Evolutionary conservation across 306 rosid species (phyloP), one percentile per base, ranked within the genome.

Genomic region (Cicer judaicum): DNA sequence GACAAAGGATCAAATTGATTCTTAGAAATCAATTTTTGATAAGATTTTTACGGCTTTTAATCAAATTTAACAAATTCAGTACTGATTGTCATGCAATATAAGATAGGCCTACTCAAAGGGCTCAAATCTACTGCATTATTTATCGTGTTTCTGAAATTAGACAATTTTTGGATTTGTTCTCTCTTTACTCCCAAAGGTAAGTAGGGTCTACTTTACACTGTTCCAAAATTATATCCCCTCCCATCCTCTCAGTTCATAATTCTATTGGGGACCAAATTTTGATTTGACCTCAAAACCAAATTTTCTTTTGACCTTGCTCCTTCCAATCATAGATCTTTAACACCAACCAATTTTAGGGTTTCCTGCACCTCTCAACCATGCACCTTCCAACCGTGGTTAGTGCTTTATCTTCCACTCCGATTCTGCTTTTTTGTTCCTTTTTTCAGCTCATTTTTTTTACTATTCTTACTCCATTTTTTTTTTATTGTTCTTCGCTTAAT

Each of bases 211-310:
- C 5, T 39, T 7, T 24, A 24, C 24, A 66, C 49, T 40, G 57
- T 49, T 49, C 41, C 48, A 34, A 62, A 48, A 6, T 54, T 50
- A 70, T 38, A 43, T 15, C 68, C 55, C 49, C 11, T 10, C 52
- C 0, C 73, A 53, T 64, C 38, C 10, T n/a, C 47, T n/a, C 47
- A 7, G 18, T 53, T 61, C 53, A 16, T 50, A 40, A 34, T 47
- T 50, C 59, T 3, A 9, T 60, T 78, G 19, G 18, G 68, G 40
- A 49, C 21, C 39, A 52, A 61, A 78, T 3, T 59, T 63, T 71
- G 61, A 48, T 78, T 57, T 42, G 42, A 5, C 56, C 43, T 24
- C 70, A 78, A 52, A 21, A 76, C 77, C 82, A 70, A 70, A 60
- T 62, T 40, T 29, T 36, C 56, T 62, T 24, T 24, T 3, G 34